Evolutionary conservation across 768 basidiomycete genomes (phyloP).

Genomic region (Phanerochaete sordida): DNA sequence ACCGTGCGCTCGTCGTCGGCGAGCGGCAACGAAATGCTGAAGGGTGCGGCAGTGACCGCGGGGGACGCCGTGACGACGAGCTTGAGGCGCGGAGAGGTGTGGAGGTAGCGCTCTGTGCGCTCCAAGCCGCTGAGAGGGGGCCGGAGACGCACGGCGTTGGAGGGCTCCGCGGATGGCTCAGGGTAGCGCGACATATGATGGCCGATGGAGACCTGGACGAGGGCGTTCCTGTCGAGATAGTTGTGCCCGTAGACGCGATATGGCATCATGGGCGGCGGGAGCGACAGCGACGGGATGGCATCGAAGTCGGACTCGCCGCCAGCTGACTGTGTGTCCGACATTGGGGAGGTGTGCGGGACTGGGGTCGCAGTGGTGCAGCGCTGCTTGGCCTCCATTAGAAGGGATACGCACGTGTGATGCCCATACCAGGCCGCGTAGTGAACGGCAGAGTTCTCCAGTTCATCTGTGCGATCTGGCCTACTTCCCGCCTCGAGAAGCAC

Average conservation of each 20-base stretch:
- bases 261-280: slow-evolving; percentile 98
- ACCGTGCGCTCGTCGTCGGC: slow-evolving; percentile 57
- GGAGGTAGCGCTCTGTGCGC: slow-evolving; percentile 60
- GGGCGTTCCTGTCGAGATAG: slow-evolving; percentile 80
- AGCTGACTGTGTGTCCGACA: slow-evolving; percentile 22
- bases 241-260: slow-evolving; percentile 97
- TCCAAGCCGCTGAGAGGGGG: slow-evolving; percentile 71
- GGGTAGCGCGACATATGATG: slow-evolving; percentile 43
- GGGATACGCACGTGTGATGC: slow-evolving; percentile 62
- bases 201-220: slow-evolving; percentile 86
- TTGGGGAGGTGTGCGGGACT: slow-evolving; percentile 21
- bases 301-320: slow-evolving; percentile 72
- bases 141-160: slow-evolving; percentile 58
- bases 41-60: slow-evolving; percentile 82
- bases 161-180: slow-evolving; percentile 31
- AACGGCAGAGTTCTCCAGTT: slow-evolving; percentile 77
- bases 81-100: slow-evolving; percentile 83
- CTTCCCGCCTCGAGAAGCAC: slow-evolving; percentile 80
- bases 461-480: slow-evolving; percentile 74
- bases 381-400: slow-evolving; percentile 46
- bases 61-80: slow-evolving; percentile 91
- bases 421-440: slow-evolving; percentile 99
- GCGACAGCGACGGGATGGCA: slow-evolving; percentile 87
- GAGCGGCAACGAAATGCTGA: slow-evolving; percentile 84
- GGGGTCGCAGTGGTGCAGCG: slow-evolving; percentile 18